These are phyloP conservation scores for Acacia concinna DNA, from an alignment of 331 rosid genomes.

Conservation along the genomic window DNA sequence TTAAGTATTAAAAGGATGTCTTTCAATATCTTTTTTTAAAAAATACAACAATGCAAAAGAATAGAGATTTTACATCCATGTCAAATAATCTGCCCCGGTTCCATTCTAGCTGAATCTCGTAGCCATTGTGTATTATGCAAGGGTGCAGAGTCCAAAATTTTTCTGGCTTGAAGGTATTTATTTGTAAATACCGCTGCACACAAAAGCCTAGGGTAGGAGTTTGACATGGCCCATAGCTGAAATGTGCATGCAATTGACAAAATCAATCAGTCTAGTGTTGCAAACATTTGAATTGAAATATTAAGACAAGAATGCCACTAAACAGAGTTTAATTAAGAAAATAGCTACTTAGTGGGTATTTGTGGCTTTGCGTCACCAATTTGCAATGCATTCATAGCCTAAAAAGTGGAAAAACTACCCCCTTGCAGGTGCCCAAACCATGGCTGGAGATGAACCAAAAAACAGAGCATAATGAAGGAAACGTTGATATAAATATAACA, in stretches of 20 bases:
- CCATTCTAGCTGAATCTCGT: constrained; percentile 93
- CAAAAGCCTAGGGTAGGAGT: constrained; percentile 98
- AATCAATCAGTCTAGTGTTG: constrained; percentile 36
- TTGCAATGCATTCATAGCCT: constrained; percentile 23
- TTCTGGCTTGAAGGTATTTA: constrained; percentile 86
- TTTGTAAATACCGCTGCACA: constrained; percentile 91
- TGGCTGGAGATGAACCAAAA: background rate
- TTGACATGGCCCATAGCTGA: constrained; percentile 98
- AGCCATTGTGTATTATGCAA: constrained; percentile 69
- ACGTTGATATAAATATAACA: background rate
- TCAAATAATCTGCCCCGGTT: constrained; percentile 87
- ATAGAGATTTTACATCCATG: constrained; percentile 55
- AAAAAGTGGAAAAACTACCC: background rate
- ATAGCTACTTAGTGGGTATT: background rate
- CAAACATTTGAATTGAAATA: constrained; percentile 19
- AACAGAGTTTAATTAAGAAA: background rate
- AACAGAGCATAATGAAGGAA: background rate
- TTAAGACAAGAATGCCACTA: constrained; percentile 6
- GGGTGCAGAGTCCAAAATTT: constrained; percentile 88
- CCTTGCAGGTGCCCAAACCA: constrained; percentile 11
- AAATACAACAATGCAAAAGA: constrained; percentile 25
- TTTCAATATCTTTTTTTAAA: background rate
- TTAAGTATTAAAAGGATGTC: constrained; percentile 28
- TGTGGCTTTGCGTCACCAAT: constrained; percentile 15
- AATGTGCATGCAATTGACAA: constrained; percentile 39